Evolutionary conservation across 768 basidiomycete genomes (phyloP), one percentile per base, ranked within the genome.

Genomic region (Macrolepiota fuliginosa): DNA sequence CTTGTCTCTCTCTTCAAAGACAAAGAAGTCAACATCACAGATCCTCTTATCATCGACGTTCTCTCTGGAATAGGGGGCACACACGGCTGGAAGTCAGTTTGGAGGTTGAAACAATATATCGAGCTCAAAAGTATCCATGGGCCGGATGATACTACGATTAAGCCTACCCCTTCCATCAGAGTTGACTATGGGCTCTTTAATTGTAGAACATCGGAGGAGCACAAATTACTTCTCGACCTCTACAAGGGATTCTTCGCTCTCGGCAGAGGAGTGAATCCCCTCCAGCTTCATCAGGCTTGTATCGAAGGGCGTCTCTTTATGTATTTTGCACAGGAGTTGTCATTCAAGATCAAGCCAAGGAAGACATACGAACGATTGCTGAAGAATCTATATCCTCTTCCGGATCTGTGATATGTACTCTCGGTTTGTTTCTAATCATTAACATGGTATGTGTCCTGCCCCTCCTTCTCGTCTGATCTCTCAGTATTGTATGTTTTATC

Each of bases 151-250:
- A 32, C 29, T 32, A 32, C 25, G 9, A 40, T 56, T 25, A 10
- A 12, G n/a, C 55, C 66, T 17, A 32, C 6, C 66, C 62, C 5
- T 64, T 19, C 70, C 6, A 56, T 70, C 7, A 2, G 9, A 1
- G 69, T 62, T 24, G 75, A 78, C 63, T 79, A 77, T 29, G 78
- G 78, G 9, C 77, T 75, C 62, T 51, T 61, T 11, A 75, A 76
- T 59, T 77, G 77, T 63, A 65, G 55, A 47, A 63, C 62, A n/a
- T 61, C 58, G 24, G 64, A 56, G 19, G 76, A 77, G 47, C 49
- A 55, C 15, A 49, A 65, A 32, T 62, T 67, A 35, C 63, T 80
- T 49, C 71, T 70, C 54, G 68, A 66, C 1, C 51, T 73, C 7
- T 79, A 80, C 69, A 71, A 58, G 39, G 54, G 53, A n/a, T 66